Percentiles rank a stretch among this genome's conserved stretches.
Conservation (phyloP, 2,329 filamentous ascomycete species). For the Exophiala aquamarina region DNA sequence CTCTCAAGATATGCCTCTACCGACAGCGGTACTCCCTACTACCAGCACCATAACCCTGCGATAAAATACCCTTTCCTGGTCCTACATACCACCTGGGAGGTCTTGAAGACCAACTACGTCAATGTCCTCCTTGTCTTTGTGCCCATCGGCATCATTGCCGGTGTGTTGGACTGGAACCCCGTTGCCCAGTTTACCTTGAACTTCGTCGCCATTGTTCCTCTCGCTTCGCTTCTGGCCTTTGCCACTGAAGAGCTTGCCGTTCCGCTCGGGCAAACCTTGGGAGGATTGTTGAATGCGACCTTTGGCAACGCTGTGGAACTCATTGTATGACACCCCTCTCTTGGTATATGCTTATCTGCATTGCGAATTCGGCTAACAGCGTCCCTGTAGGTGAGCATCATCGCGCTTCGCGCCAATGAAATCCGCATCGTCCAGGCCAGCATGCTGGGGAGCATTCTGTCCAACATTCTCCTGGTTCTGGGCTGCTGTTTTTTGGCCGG, state of each 20-base stretch:
- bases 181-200: slow-evolving; percentile 62
- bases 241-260: slow-evolving; percentile 63
- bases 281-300: slow-evolving; percentile 64
- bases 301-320: slow-evolving; percentile 67
- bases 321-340: slow-evolving; percentile 66
- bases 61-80: slow-evolving; percentile 41
- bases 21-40: slow-evolving; percentile 31
- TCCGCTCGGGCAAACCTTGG: slow-evolving; percentile 61
- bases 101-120: slow-evolving; percentile 52
- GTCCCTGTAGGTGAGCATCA: slow-evolving; percentile 79
- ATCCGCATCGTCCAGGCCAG: slow-evolving; percentile 97
- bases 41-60: slow-evolving; percentile 39
- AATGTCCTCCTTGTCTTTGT: slow-evolving; percentile 65
- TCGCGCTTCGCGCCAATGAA: slow-evolving; percentile 80
- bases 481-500: slow-evolving; percentile 79
- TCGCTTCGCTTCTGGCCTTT: slow-evolving; percentile 63
- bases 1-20: slow-evolving; percentile 27
- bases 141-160: slow-evolving; percentile 62
- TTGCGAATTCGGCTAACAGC: slow-evolving; percentile 65
- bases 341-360: slow-evolving; percentile 80
- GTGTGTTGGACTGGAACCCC: slow-evolving; percentile 59
- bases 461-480: slow-evolving; percentile 85
- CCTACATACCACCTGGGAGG: slow-evolving; percentile 42
- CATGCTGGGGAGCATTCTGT: slow-evolving; percentile 94
- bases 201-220: slow-evolving; percentile 64